These are phyloP conservation scores for Suhomyces pyralidae DNA, from an alignment of 805 yeast genomes.

Conservation along the genomic window DNA sequence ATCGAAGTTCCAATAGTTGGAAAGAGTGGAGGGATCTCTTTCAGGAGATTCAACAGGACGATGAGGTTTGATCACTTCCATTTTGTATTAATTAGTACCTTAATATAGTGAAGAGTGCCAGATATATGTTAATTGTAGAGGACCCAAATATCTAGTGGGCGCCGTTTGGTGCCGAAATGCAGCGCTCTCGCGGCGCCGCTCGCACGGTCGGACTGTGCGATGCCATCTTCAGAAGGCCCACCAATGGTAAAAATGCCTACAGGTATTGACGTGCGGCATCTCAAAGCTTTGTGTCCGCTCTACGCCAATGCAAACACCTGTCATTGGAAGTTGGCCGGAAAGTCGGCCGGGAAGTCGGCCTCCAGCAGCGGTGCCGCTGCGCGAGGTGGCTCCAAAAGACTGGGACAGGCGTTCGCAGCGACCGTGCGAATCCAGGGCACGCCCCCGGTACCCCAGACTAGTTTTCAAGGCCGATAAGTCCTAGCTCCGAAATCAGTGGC, in stretches of 20 bases:
- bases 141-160: background rate
- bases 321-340: background rate
- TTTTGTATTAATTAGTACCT: background rate
- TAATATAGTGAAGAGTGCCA: background rate
- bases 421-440: background rate
- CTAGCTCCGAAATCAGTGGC: background rate
- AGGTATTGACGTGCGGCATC: background rate
- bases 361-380: background rate
- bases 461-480: background rate
- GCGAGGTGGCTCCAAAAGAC: background rate
- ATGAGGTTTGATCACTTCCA: slow-evolving; percentile 14
- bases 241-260: background rate
- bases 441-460: background rate
- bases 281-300: background rate
- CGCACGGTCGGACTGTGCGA: background rate
- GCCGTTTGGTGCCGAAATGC: background rate
- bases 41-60: slow-evolving; percentile 48
- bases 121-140: background rate
- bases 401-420: background rate
- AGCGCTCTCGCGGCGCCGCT: background rate
- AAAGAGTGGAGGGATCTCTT: slow-evolving; percentile 69
- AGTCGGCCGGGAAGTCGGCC: background rate
- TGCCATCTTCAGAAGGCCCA: background rate
- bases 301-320: background rate
- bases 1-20: slow-evolving; percentile 26